Percentiles rank a stretch among this genome's conserved stretches.
These are phyloP conservation scores for Colletotrichum echinochloae DNA, from an alignment of 2,329 filamentous ascomycete genomes.

Conservation along the genomic window DNA sequence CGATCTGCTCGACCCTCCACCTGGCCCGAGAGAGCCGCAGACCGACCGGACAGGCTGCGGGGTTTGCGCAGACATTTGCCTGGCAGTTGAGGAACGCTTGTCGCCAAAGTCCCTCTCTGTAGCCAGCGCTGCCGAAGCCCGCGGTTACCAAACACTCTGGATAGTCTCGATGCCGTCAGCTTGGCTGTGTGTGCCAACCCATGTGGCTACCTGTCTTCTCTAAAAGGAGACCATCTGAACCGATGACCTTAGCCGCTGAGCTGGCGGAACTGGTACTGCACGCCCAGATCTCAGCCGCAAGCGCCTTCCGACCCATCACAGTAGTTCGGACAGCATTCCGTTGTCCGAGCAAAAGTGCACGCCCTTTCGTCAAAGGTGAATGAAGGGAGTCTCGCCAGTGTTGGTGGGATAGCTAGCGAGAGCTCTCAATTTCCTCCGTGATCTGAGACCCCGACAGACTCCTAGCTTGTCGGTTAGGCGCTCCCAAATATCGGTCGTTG, in stretches of 20 bases:
- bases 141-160: constrained; percentile 9
- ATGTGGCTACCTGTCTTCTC: not conserved
- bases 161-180: constrained; percentile 11
- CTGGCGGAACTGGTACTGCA: constrained; percentile 8
- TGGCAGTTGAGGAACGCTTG: constrained; percentile 12
- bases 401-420: constrained; percentile 2
- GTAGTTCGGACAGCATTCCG: constrained; percentile 16
- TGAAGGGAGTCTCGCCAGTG: constrained; percentile 30
- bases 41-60: constrained; percentile 8
- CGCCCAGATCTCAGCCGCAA: constrained; percentile 35
- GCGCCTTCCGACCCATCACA: constrained; percentile 33
- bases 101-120: constrained; percentile 9
- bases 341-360: constrained; percentile 2
- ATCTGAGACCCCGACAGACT: constrained; percentile 16
- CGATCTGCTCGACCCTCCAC: constrained; percentile 30
- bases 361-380: constrained; percentile 22
- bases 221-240: constrained; percentile 12
- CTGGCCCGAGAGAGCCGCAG: constrained; percentile 22
- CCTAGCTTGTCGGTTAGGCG: constrained; percentile 21
- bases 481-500: constrained; percentile 23
- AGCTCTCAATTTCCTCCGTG: constrained; percentile 30
- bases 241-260: constrained; percentile 14
- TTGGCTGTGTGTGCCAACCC: not conserved
- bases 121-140: constrained; percentile 7
- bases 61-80: not conserved